Evolutionary conservation across 495 filamentous ascomycete species (phyloP).

Genomic region (Annulohypoxylon maeteangense): DNA sequence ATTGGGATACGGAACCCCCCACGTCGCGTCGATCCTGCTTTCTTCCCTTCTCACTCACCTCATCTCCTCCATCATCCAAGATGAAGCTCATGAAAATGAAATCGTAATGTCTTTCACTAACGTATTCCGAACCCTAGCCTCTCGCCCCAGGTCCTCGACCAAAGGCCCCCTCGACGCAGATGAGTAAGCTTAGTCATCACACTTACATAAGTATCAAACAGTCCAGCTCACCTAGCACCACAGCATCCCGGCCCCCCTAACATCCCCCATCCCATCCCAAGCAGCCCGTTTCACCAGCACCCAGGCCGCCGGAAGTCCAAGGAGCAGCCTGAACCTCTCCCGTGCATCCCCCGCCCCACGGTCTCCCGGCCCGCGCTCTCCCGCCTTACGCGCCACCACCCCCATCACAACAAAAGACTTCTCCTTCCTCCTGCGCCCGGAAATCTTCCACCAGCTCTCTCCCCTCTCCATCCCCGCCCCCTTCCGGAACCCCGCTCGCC

Average conservation of each 20-base stretch:
- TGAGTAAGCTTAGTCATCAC: constrained; percentile 56
- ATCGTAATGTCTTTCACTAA: constrained; percentile 41
- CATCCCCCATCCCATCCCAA: constrained; percentile 43
- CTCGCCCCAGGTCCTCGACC: constrained; percentile 62
- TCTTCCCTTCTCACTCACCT: background rate
- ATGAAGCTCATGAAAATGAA: constrained; percentile 1
- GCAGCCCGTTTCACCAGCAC: constrained; percentile 31
- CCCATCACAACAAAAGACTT: constrained; percentile 71
- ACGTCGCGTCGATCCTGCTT: constrained; percentile 9
- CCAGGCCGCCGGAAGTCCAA: constrained; percentile 36
- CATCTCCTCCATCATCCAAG: background rate
- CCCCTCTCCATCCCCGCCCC: constrained; percentile 71
- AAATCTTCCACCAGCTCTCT: constrained; percentile 82
- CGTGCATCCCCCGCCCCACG: constrained; percentile 14
- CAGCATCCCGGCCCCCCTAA: constrained; percentile 36
- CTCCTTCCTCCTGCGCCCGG: constrained; percentile 78
- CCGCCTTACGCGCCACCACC: constrained; percentile 32
- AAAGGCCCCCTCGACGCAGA: constrained; percentile 66
- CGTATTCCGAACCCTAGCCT: constrained; percentile 49
- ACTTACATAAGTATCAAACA: constrained; percentile 16
- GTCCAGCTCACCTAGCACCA: constrained; percentile 6
- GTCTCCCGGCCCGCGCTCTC: constrained; percentile 14
- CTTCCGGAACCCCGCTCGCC: constrained; percentile 62
- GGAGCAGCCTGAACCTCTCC: constrained; percentile 24
- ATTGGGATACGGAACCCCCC: constrained; percentile 13